Evolutionary conservation across 768 basidiomycete genomes (phyloP).

Genomic region (Tylopilus felleus): DNA sequence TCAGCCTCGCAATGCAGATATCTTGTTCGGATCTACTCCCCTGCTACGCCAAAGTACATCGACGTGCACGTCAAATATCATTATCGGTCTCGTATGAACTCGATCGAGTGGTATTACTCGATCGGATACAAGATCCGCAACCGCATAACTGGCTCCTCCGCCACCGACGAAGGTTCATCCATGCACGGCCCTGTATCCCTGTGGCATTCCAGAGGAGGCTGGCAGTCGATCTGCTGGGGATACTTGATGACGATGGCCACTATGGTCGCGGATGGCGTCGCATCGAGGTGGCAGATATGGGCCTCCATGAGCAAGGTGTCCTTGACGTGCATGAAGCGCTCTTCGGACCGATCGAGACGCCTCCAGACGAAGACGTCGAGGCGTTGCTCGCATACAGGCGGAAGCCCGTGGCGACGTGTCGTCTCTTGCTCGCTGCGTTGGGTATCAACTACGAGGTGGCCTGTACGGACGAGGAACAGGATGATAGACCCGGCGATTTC

Average conservation of each 20-base stretch:
- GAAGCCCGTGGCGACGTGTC: constrained; percentile 3
- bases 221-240: constrained; percentile 12
- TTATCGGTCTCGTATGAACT: neutral
- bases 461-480: constrained; percentile 7
- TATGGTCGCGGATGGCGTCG: neutral
- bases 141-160: neutral
- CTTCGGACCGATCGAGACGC: constrained; percentile 3
- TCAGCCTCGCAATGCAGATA: neutral
- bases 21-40: constrained; percentile 7
- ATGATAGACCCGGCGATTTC: neutral
- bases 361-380: neutral
- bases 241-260: constrained; percentile 1
- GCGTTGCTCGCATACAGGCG: neutral
- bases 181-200: neutral
- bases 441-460: constrained; percentile 7
- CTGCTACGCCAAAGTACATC: constrained; percentile 7
- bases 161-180: too few species aligned
- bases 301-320: neutral
- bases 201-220: constrained; percentile 4
- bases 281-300: neutral
- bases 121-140: constrained; percentile 2
- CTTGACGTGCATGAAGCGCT: constrained; percentile 3
- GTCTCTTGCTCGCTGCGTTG: constrained; percentile 8
- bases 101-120: constrained; percentile 8
- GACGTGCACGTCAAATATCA: constrained; percentile 11